Evolutionary conservation across 1,284 basidiomycete species (phyloP), one percentile per base, ranked within the genome.

Genomic region (Heliocybe sulcata): DNA sequence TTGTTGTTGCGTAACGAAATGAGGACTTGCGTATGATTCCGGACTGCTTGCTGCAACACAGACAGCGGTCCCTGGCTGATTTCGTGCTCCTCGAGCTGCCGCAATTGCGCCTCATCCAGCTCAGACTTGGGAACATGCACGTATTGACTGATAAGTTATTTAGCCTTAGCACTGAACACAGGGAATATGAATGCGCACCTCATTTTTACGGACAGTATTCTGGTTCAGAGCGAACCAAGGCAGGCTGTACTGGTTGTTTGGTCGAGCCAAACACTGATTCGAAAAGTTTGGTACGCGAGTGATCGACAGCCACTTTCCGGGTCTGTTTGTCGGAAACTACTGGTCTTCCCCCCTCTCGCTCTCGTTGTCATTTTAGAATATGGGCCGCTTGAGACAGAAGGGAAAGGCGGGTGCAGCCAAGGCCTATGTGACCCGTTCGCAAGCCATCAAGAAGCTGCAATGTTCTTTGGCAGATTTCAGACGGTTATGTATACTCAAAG

Each of bases 1-100:
- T 97, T 98, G 81, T 99, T 98, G 78, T 99, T 99, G 65, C 97
- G 80, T 57, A 99, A 79, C 26, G 94, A 95, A 67, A 99, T 96
- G 59, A 99, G 84, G 63, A 99, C 92, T 76, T 99, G 97, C 8
- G 94, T 90, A 72, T 98, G 93, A 72, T 98, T 98, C 71, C 97
- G 84, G 60, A 99, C 97, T 35, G 94, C 92, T 72, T 97, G 94
- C 72, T 99, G 97, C 45, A 99, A 80, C 51, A 99, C 96, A n/a
- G 93, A 96, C 64, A 99, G 74, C 26, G 96, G 95, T 14, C 95
- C 95, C 73, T 97, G 94, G 57, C 91, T 94, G 72, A 97, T 96
- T 75, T 98, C 93, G 67, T 95, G 93, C 70, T 97, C 94, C 73
- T 99, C 96, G 59, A 99, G 78, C 66, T 94, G 91, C 58, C 94